phyloP scores from a whole-genome alignment of 2,329 filamentous ascomycete species.

The Claviceps pusilla region DNA sequence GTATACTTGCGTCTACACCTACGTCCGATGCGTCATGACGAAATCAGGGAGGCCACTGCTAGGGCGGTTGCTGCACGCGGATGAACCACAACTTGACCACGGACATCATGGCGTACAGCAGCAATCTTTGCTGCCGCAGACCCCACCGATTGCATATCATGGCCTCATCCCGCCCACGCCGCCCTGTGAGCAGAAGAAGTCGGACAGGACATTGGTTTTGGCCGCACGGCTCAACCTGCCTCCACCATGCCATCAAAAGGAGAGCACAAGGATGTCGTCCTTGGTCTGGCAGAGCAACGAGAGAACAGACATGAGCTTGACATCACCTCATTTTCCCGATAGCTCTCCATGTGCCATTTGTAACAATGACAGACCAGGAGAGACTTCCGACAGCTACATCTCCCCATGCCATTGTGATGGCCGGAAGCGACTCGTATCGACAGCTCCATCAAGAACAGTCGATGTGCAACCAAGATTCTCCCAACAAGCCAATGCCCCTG shows the following conservation, averaged over 20 bases:
- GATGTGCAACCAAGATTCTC: too few species aligned
- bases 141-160: slow-evolving; percentile 18
- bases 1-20: slow-evolving; percentile 55
- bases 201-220: slow-evolving; percentile 5
- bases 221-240: background rate
- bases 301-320: background rate
- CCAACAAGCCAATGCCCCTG: too few species aligned
- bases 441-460: background rate
- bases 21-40: slow-evolving; percentile 36
- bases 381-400: background rate
- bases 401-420: background rate
- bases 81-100: slow-evolving; percentile 4
- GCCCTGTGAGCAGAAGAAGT: slow-evolving; percentile 5
- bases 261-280: background rate
- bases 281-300: background rate
- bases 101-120: background rate
- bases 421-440: background rate
- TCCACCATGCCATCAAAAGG: background rate
- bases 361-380: background rate
- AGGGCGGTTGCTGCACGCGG: background rate
- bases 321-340: too few species aligned
- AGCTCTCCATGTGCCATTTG: background rate
- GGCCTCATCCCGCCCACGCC: slow-evolving; percentile 18
- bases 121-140: slow-evolving; percentile 11
- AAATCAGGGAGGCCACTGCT: slow-evolving; percentile 18